A percentile compares a stretch with the other conserved stretches of the same genome.
Conservation (phyloP, 768 basidiomycete genomes). For the Amanita molliuscula region DNA sequence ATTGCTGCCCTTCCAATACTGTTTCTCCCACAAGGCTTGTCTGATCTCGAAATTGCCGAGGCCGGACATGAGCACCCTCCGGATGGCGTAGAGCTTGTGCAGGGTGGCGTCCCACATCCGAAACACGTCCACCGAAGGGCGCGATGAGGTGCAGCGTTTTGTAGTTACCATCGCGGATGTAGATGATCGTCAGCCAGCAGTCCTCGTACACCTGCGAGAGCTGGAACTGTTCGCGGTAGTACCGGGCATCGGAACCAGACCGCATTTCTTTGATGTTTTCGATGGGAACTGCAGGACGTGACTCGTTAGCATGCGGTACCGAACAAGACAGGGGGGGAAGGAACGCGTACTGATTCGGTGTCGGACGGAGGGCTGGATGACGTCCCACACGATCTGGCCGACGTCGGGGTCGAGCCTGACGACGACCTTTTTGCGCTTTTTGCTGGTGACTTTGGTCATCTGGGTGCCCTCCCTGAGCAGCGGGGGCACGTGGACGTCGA, state of each 20-base stretch:
- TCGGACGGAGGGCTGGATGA: constrained; percentile 28
- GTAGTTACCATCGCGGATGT: constrained; percentile 65
- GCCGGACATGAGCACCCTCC: constrained; percentile 63
- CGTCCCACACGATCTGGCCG: constrained; percentile 65
- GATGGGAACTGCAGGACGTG: constrained; percentile 53
- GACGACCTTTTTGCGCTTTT: constrained; percentile 54
- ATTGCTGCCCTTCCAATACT: constrained; percentile 74
- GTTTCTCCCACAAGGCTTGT: constrained; percentile 67
- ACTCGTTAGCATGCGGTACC: background rate
- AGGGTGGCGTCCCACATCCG: constrained; percentile 51
- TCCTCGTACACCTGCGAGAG: constrained; percentile 50
- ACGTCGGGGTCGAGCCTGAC: constrained; percentile 71
- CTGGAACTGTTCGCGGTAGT: constrained; percentile 64
- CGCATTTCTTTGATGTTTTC: constrained; percentile 85
- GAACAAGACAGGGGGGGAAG: background rate
- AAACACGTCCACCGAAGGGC: constrained; percentile 37
- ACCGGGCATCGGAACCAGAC: constrained; percentile 55
- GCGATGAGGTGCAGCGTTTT: constrained; percentile 85
- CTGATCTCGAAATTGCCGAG: constrained; percentile 52
- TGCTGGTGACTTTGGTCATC: constrained; percentile 76
- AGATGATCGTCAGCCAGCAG: constrained; percentile 82
- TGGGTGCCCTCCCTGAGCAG: constrained; percentile 33
- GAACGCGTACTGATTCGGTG: constrained; percentile 5
- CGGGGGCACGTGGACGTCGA: constrained; percentile 1
- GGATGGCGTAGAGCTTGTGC: constrained; percentile 49